phyloP scores from a whole-genome alignment of 768 basidiomycete genomes.

The Arthromyces matolae region DNA sequence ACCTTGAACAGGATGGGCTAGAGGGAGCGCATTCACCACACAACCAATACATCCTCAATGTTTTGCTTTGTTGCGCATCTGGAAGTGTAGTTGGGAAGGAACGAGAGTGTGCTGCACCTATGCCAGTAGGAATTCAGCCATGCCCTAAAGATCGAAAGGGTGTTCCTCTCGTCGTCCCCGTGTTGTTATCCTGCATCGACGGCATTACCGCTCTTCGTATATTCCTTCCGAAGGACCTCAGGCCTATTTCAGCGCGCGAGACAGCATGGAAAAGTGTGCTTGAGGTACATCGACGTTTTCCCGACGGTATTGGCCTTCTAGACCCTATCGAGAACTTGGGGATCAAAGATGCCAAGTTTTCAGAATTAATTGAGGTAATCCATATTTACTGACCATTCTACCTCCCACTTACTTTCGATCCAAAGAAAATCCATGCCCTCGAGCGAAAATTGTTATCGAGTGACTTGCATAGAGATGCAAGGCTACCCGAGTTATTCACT shows the following conservation, averaged over 20 bases:
- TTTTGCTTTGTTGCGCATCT: slow-evolving; percentile 75
- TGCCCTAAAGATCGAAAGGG: slow-evolving; percentile 72
- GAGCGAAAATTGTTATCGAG: slow-evolving; percentile 82
- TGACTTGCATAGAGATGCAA: slow-evolving; percentile 73
- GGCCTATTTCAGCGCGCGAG: slow-evolving; percentile 69
- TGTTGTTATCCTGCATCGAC: slow-evolving; percentile 82
- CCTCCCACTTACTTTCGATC: not conserved
- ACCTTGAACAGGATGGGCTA: slow-evolving; percentile 61
- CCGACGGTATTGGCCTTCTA: slow-evolving; percentile 78
- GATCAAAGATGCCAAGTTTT: slow-evolving; percentile 93
- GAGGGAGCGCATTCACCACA: slow-evolving; percentile 76
- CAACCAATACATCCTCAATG: slow-evolving; percentile 90
- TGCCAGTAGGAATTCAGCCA: slow-evolving; percentile 71
- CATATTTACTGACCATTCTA: not conserved
- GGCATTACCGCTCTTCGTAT: slow-evolving; percentile 84
- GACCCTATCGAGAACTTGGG: slow-evolving; percentile 95
- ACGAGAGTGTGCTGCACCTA: slow-evolving; percentile 47
- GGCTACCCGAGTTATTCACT: slow-evolving; percentile 78
- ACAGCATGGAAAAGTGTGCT: slow-evolving; percentile 87
- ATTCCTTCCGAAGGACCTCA: slow-evolving; percentile 85
- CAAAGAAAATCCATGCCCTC: slow-evolving; percentile 86
- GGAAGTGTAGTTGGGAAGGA: slow-evolving; percentile 62
- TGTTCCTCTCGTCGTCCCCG: slow-evolving; percentile 81
- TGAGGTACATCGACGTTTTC: slow-evolving; percentile 90
- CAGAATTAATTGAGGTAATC: slow-evolving; percentile 73